A percentile compares a stretch with the other conserved stretches of the same genome.
Conservation (phyloP, 2,329 filamentous ascomycete species). For the Cucurbitaria berberidis region DNA sequence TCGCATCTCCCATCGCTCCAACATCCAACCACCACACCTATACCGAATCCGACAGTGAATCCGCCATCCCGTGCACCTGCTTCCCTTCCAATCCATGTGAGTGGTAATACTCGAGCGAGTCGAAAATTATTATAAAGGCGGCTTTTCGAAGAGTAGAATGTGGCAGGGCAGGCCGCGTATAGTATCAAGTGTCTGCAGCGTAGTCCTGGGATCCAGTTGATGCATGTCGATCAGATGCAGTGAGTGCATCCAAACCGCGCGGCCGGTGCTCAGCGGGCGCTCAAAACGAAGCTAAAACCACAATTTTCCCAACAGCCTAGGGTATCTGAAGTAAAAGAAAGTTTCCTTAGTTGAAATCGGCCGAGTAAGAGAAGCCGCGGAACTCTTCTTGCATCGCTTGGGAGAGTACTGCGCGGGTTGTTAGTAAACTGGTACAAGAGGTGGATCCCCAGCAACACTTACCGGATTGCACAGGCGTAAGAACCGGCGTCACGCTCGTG, state of each 20-base stretch:
- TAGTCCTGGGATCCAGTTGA: background rate
- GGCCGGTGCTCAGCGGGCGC: background rate
- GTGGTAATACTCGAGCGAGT: background rate
- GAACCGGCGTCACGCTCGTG: slow-evolving; percentile 94
- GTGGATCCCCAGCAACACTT: slow-evolving; percentile 53
- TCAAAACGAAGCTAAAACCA: background rate
- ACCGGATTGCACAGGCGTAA: slow-evolving; percentile 97
- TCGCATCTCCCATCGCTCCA: background rate
- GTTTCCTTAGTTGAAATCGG: slow-evolving; percentile 71
- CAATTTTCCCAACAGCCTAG: background rate
- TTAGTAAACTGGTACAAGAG: slow-evolving; percentile 9
- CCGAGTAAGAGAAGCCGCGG: slow-evolving; percentile 96
- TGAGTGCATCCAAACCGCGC: background rate
- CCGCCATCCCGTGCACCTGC: background rate
- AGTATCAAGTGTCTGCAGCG: background rate
- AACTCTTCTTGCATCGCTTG: slow-evolving; percentile 99
- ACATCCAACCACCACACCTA: slow-evolving; percentile 1
- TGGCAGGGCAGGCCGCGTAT: background rate
- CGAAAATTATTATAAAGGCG: background rate
- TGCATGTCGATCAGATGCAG: background rate
- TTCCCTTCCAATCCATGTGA: background rate
- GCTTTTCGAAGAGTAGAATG: background rate
- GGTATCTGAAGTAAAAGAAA: slow-evolving; percentile 15
- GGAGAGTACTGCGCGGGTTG: slow-evolving; percentile 72
- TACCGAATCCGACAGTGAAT: background rate